Base-by-base conservation (phyloP, 805 yeast species). In the Yarrowia sp. region DNA sequence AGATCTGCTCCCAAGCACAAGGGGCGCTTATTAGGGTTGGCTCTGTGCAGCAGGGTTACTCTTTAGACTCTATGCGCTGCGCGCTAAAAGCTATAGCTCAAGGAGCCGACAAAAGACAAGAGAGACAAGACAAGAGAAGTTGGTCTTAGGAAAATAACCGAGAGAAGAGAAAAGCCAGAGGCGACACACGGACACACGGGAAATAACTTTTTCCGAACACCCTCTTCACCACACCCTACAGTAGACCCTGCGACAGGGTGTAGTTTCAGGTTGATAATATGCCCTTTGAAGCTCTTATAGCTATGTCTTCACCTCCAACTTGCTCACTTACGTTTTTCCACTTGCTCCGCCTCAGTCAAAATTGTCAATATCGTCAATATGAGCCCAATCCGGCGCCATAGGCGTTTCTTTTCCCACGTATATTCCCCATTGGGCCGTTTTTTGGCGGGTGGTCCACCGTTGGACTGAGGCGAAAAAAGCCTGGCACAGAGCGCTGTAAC, bases 211-310 rank as follows among this genome's bases (percentile, higher is more conserved):
- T 8, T 38, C 45, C 45, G 45, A 52, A 52, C 5, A 15, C 32
- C 32, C 52, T 48, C 16, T 48, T 26, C 32, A 26, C n/a, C 10
- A 32, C 38, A 26, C 9, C 11, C 43, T 19, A 36, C 32, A 12
- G 32, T 12, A 53, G 45, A 53, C 59, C 45, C 45, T 52, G 45
- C 43, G 43, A 53, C 59, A 53, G 59, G 59, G 59, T 19, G 45
- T 38, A 10, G 59, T 53, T 53, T 53, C 59, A 53, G 43, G 45
- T 53, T 52, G 41, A 12, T 9, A 46, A 22, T 46, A 46, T 35
- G 35, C 8, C 12, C 32, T 3, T 26, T 26, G 2, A 3, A 19
- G 1, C 19, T 1, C 19, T 19, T 1, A 19, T 1, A 19, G 38
- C 2, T 36, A 36, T 36, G 1, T 36, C 38, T 36, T 36, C 10